phyloP scores from a whole-genome alignment of 2,329 filamentous ascomycete species.

The Orbilia ellipsospora region DNA sequence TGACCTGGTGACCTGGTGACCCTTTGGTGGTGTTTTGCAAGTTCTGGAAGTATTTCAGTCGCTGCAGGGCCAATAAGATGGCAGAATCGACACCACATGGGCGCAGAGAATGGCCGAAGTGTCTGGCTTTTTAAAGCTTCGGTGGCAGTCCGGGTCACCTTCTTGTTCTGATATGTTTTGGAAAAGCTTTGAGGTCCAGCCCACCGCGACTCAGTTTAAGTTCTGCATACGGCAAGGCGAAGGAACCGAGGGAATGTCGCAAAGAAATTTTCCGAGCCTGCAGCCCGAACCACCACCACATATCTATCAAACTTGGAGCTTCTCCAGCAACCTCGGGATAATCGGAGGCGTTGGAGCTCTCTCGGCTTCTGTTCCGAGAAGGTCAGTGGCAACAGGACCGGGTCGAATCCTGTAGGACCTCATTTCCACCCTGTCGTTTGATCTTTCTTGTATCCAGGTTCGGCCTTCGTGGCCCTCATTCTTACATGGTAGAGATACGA shows the following conservation, averaged over 20 bases:
- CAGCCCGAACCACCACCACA: background rate
- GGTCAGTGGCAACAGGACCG: background rate
- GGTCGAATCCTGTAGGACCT: slow-evolving; percentile 29
- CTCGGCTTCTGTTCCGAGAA: slow-evolving; percentile 17
- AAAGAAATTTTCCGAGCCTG: slow-evolving; percentile 50
- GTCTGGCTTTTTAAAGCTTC: slow-evolving; percentile 37
- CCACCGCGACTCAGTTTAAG: slow-evolving; percentile 19
- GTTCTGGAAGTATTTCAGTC: background rate
- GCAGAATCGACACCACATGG: slow-evolving; percentile 33
- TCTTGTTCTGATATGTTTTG: slow-evolving; percentile 50
- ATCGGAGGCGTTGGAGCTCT: background rate
- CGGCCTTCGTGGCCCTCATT: background rate
- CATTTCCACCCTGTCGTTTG: background rate
- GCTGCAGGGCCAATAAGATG: slow-evolving; percentile 32
- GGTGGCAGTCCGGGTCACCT: slow-evolving; percentile 37
- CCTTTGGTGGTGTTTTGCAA: slow-evolving; percentile 13
- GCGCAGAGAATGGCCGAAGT: slow-evolving; percentile 7
- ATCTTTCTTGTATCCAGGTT: background rate
- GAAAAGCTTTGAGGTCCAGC: slow-evolving; percentile 11
- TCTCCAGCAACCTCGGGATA: slow-evolving; percentile 1
- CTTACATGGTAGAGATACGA: background rate
- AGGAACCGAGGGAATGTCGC: slow-evolving; percentile 36
- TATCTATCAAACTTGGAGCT: background rate
- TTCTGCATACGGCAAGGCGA: slow-evolving; percentile 29
- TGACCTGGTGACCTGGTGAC: slow-evolving; percentile 23